Base-by-base conservation (phyloP, 2,329 filamentous ascomycete species). In the Ascomycota sp. region DNA sequence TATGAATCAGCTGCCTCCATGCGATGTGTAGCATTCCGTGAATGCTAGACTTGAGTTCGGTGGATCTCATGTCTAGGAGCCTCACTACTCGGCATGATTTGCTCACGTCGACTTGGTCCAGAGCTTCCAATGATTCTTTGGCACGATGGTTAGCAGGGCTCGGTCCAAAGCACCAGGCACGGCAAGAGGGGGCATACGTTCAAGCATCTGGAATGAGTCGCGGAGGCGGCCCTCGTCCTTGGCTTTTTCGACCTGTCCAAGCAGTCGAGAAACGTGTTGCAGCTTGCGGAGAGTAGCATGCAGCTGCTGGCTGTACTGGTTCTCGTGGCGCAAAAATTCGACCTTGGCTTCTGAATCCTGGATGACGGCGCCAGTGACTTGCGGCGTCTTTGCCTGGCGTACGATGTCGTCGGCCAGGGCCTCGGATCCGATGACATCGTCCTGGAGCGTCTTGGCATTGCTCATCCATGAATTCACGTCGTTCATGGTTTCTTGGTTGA, bases 401-500 rank as follows among this genome's bases (percentile, higher is more conserved):
- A 86, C 67, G 34, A 95, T 91, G 33, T 83, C 73, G 43, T 74
- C 74, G 15, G 86, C 83, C 23, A 83, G 73, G 11, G 69, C 65
- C 43, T 81, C 75, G 17, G 82, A 86, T 28, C 70, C 68, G 42
- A 80, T 70, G 38, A 94, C 86, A 45, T 94, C 86, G 36, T 75
- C 68, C 48, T 92, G 81, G 7, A 94, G 66, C 30, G 75, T 70
- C 51, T 81, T 81, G 28, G 85, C 82, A 49, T 89, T 81, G 30
- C 63, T 57, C 33, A 91, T 79, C 86, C 86, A 95, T 30, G 74
- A 68, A 45, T 82, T 77, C 30, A 93, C 76, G 43, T 91, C 77
- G 24, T 74, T 68, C 33, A 75, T 77, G 12, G 73, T 77, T 39
- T 82, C 72, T 44, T 72, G 68, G 51, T 85, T 91, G 36, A 89